Base-by-base conservation (phyloP, 2,329 filamentous ascomycete species). In the Paecilomyces sp. region DNA sequence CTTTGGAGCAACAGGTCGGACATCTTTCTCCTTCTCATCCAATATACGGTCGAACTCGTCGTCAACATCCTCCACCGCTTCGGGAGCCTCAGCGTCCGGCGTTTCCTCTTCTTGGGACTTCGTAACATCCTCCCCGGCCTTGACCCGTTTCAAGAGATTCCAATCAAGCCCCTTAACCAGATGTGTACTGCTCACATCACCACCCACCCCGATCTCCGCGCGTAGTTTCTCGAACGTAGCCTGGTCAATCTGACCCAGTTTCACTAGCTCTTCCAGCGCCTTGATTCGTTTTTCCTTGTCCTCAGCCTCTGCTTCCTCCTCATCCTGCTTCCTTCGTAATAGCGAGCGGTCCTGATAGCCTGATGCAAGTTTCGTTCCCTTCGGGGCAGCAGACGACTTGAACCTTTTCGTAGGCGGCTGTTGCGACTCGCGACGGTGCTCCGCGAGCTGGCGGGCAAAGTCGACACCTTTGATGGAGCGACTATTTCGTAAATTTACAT, bases 141-240 rank as follows among this genome's bases (percentile, higher is more conserved):
- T 75, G 0, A 77, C 72, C 56, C 76, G 68, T 64, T 71, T 66
- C 63, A 81, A 78, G 12, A 97, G 79, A 72, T 89, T 89, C 72
- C 91, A 89, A 75, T 99, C 94, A 56, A 99, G 76, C 0, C 94
- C 94, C 71, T 97, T 97, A 55, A 97, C 88, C 64, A 97, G 76
- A 80, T 96, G 91, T 13, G 92, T 96, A 66, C 86, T 91, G 13
- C 80, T 80, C 24, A 92, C 76, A 72, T 96, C 89, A 7, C 92
- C 93, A 3, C 92, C 92, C 0, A 91, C 80, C 0, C 77, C 85
- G 58, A 97, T 91, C 66, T 95, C 84, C 63, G 84, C 84, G 34
- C 89, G 81, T 50, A 93, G 74, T 67, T 83, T 86, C 67, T 93
- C 87, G 72, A 95, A 96, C 0, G 87, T 91, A 55, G 83, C 83